These are phyloP conservation scores for Trichoderma sp. DNA, from an alignment of 2,329 filamentous ascomycete species.

Conservation along the genomic window DNA sequence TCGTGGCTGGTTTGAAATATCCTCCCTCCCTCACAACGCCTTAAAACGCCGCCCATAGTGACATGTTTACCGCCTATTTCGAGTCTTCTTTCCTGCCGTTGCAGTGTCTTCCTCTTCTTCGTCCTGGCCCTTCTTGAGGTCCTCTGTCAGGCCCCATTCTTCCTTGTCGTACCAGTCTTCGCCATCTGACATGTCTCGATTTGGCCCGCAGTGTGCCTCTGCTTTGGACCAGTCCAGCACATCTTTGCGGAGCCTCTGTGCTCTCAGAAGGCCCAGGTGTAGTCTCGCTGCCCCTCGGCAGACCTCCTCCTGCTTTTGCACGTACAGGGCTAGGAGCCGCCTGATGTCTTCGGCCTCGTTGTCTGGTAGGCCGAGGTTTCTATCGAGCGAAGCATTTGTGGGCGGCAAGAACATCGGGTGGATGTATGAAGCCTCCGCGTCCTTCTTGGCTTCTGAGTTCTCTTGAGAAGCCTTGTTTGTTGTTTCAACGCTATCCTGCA, in stretches of 20 bases:
- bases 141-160: constrained; percentile 71
- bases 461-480: constrained; percentile 38
- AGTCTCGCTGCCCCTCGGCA: constrained; percentile 67
- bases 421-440: constrained; percentile 51
- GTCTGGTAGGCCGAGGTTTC: constrained; percentile 68
- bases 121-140: constrained; percentile 77
- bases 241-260: constrained; percentile 67
- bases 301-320: constrained; percentile 84
- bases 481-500: constrained; percentile 10
- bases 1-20: background rate
- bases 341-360: constrained; percentile 76
- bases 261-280: constrained; percentile 67
- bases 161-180: constrained; percentile 88
- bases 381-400: constrained; percentile 58
- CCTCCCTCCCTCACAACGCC: constrained; percentile 7
- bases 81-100: constrained; percentile 59
- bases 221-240: constrained; percentile 76
- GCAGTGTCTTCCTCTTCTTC: constrained; percentile 74
- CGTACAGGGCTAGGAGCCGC: constrained; percentile 68
- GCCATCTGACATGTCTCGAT: constrained; percentile 77
- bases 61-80: constrained; percentile 45
- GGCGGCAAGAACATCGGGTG: constrained; percentile 74
- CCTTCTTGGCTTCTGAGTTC: background rate
- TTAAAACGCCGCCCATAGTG: constrained; percentile 16
- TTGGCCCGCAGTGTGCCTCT: constrained; percentile 65